Evolutionary conservation across 2,329 filamentous ascomycete species (phyloP).

Genomic region (Neofusicoccum cordaticola): DNA sequence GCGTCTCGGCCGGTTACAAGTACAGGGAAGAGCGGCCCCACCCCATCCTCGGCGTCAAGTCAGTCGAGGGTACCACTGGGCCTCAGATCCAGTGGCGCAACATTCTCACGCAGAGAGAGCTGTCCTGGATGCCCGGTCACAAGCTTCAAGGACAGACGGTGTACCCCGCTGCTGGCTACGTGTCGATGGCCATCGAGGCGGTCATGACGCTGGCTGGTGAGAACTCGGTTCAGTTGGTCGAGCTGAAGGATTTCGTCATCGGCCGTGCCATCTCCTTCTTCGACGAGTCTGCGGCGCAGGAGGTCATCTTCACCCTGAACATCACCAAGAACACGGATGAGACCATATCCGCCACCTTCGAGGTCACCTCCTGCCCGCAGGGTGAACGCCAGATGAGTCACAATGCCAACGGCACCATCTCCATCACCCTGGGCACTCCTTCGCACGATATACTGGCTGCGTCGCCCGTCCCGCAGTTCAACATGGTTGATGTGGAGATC

Average conservation of each 20-base stretch:
- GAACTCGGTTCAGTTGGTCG: slow-evolving; percentile 16
- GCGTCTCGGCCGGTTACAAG: slow-evolving; percentile 16
- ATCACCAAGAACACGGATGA: background rate
- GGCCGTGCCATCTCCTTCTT: too few relatives aligned
- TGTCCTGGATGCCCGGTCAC: slow-evolving; percentile 24
- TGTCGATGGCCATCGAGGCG: slow-evolving; percentile 38
- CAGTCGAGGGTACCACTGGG: slow-evolving; percentile 20
- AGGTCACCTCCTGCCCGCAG: background rate
- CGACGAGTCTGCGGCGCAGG: background rate
- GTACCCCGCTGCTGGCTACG: slow-evolving; percentile 46
- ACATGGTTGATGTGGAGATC: background rate
- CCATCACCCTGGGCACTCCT: slow-evolving; percentile 10
- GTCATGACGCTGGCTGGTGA: slow-evolving; percentile 27
- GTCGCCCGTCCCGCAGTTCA: background rate
- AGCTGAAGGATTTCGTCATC: slow-evolving; percentile 19
- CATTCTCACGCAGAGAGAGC: slow-evolving; percentile 17
- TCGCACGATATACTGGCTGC: background rate
- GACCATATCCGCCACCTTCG: background rate
- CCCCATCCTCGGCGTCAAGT: slow-evolving; percentile 22
- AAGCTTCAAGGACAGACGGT: slow-evolving; percentile 32
- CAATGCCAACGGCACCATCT: background rate
- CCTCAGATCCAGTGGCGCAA: slow-evolving; percentile 26
- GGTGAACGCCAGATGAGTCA: background rate
- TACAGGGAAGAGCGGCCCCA: slow-evolving; percentile 22
- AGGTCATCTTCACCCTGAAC: slow-evolving; percentile 1